Evolutionary conservation across 345 rosid genomes (phyloP).

Genomic region (Adansonia digitata): DNA sequence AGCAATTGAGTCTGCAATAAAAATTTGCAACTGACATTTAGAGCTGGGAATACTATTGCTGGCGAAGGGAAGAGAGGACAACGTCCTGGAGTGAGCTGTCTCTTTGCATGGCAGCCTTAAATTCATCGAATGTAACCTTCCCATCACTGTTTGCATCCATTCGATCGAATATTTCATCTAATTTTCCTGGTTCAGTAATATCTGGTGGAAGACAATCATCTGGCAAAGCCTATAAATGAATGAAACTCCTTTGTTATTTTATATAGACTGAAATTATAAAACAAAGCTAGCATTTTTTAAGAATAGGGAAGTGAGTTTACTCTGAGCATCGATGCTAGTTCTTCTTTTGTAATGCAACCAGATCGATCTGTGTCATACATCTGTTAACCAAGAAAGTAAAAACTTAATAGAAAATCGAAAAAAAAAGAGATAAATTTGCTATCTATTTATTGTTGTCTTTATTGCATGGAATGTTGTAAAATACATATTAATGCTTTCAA

Average conservation of each 20-base stretch:
- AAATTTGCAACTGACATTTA: too few species aligned
- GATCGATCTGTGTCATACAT: slow-evolving; percentile 68
- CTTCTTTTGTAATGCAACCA: slow-evolving; percentile 65
- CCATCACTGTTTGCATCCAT: slow-evolving; percentile 71
- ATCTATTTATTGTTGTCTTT: neutral
- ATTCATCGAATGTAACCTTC: slow-evolving; percentile 64
- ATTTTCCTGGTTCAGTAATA: slow-evolving; percentile 53
- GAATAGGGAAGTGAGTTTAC: slow-evolving; percentile 22
- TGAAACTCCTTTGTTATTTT: neutral
- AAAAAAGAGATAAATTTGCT: neutral
- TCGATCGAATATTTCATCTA: slow-evolving; percentile 57
- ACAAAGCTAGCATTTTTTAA: neutral
- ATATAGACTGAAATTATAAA: neutral
- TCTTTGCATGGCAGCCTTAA: slow-evolving; percentile 63
- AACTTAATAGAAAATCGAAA: neutral
- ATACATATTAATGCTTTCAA: neutral
- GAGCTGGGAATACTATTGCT: slow-evolving; percentile 21
- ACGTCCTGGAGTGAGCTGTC: slow-evolving; percentile 66
- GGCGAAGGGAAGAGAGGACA: slow-evolving; percentile 58
- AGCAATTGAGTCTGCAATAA: too few species aligned
- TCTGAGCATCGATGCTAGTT: slow-evolving; percentile 62
- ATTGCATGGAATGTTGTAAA: neutral
- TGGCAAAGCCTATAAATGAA: slow-evolving; percentile 46
- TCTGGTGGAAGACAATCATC: slow-evolving; percentile 62
- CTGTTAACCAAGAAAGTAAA: slow-evolving; percentile 22